Base-by-base conservation (phyloP, 495 filamentous ascomycete genomes). In the Beverwykella pulmonaria region DNA sequence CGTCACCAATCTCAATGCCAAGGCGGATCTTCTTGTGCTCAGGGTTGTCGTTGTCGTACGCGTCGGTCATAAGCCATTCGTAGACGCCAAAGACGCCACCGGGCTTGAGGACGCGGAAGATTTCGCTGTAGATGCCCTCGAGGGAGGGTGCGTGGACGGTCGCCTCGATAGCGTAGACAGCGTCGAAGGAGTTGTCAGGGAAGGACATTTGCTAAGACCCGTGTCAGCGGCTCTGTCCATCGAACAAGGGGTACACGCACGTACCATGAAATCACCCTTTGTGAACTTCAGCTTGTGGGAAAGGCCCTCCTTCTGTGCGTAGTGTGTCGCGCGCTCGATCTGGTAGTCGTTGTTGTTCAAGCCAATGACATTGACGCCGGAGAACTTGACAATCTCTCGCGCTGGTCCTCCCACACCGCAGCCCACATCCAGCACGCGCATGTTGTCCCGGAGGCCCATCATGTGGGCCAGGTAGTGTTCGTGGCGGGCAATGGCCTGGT, bases 311-410 rank as follows among this genome's bases (percentile, higher is more conserved):
- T 88, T 88, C 55, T 83, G 77, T 17, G 92, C 91, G 76, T 98
- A 97, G 47, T 83, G 83, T 23, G 88, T 93, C 7, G 94, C 95
- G 54, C 94, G 90, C 78, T 97, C 86, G 75, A 98, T 98, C 80
- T 98, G 94, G 84, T 98, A 98, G 81, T 97, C 93, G 81, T 98
- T 98, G 87, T 98, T 98, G 87, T 98, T 98, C 75, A 98, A 79
- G 41, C 94, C 94, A 25, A 91, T 88, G 64, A 97, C 85, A 72
- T 97, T 92, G 73, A 84, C 88, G 68, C 90, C 93, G 47, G 92
- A 87, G 82, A 98, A 98, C 77, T 96, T 93, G 76, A 89, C 90
- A 69, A 98, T 98, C 81, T 98, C 94, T 61, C 94, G 86, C 23
- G 95, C 94, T n/a, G 94, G 94, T 53, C 94, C 95, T 70, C 94